phyloP scores from a whole-genome alignment of 768 basidiomycete species.

The Kwoniella dejecticola region DNA sequence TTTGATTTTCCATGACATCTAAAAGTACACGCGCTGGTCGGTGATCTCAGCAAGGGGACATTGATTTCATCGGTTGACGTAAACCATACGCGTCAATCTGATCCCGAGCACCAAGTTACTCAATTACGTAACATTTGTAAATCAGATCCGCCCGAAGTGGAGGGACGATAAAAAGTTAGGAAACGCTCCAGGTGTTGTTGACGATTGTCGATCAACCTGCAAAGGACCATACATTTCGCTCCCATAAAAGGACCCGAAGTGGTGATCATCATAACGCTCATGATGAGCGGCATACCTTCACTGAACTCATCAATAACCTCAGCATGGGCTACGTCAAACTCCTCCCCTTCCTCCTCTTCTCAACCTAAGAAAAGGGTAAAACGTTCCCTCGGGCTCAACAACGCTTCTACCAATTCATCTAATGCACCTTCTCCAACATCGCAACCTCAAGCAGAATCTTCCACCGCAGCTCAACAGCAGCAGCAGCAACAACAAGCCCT shows the following conservation, averaged over 20 bases:
- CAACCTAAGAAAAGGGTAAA: slow-evolving; percentile 29
- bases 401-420: slow-evolving; percentile 3
- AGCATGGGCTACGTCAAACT: slow-evolving; percentile 32
- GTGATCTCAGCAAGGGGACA: background rate
- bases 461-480: background rate
- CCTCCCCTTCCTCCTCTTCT: background rate
- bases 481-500: background rate
- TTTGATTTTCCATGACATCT: background rate
- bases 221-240: too few species aligned
- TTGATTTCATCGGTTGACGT: slow-evolving; percentile 21
- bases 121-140: slow-evolving; percentile 6
- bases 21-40: slow-evolving; percentile 17
- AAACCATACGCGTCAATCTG: slow-evolving; percentile 15
- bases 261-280: too few species aligned
- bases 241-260: background rate
- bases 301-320: slow-evolving; percentile 48
- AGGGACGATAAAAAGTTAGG: slow-evolving; percentile 1
- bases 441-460: background rate
- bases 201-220: too few species aligned
- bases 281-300: slow-evolving; percentile 36
- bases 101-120: background rate
- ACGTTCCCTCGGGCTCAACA: slow-evolving; percentile 29
- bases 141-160: background rate
- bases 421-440: slow-evolving; percentile 7
- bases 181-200: slow-evolving; percentile 9